Conservation (phyloP, 768 basidiomycete species). For the Scleroderma citrinum region DNA sequence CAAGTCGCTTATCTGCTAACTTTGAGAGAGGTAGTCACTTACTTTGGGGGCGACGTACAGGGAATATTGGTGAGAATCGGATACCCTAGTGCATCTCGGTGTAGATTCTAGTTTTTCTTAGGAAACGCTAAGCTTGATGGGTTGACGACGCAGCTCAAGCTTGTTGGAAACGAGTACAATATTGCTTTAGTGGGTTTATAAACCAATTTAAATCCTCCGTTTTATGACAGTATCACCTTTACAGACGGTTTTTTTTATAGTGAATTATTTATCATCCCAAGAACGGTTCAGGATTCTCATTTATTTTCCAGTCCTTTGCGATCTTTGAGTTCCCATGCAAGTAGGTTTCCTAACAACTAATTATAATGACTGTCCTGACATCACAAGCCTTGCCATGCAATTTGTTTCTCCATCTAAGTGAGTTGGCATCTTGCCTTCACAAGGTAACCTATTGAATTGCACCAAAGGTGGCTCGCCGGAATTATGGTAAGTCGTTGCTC, state of each 20-base stretch:
- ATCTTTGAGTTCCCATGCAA: slow-evolving; percentile 62
- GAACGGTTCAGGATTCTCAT: neutral
- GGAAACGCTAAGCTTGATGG: slow-evolving; percentile 65
- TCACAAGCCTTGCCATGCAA: slow-evolving; percentile 30
- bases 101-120: slow-evolving; percentile 9
- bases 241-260: slow-evolving; percentile 69
- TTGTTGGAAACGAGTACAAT: slow-evolving; percentile 58
- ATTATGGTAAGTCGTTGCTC: slow-evolving; percentile 40
- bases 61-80: slow-evolving; percentile 39
- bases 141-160: slow-evolving; percentile 36
- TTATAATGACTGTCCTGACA: too few relatives aligned
- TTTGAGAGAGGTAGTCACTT: neutral
- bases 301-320: slow-evolving; percentile 48
- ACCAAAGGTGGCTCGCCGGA: slow-evolving; percentile 51
- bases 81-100: too few relatives aligned
- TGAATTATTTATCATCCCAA: slow-evolving; percentile 26
- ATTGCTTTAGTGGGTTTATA: slow-evolving; percentile 47
- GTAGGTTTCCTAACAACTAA: slow-evolving; percentile 26
- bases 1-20: slow-evolving; percentile 11
- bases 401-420: slow-evolving; percentile 57
- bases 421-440: slow-evolving; percentile 3
- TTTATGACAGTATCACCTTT: neutral
- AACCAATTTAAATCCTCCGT: neutral
- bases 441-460: neutral
- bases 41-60: slow-evolving; percentile 35